A percentile compares a stretch with the other conserved stretches of the same genome.
These are phyloP conservation scores for Pythium diclinum DNA, from an alignment of 352 stramenopile genomes.

Conservation along the genomic window DNA sequence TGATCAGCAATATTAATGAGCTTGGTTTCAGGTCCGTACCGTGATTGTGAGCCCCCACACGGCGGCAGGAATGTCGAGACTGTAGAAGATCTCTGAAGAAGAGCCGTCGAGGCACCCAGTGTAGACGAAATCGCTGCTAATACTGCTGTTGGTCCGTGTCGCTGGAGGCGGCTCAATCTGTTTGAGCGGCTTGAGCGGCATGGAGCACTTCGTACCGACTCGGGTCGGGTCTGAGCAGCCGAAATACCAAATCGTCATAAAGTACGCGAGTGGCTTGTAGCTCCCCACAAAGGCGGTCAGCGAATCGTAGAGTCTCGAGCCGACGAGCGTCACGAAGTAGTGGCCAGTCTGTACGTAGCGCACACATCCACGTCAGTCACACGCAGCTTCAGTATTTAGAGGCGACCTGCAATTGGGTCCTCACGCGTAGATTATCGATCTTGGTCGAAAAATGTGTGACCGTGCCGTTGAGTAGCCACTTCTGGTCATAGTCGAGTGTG, in stretches of 20 bases:
- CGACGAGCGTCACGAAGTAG: slow-evolving; percentile 27
- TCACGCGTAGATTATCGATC: slow-evolving; percentile 28
- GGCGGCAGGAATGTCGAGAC: slow-evolving; percentile 17
- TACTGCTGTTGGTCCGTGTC: not conserved
- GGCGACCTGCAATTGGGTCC: not conserved
- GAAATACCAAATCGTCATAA: slow-evolving; percentile 28
- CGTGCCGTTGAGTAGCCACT: slow-evolving; percentile 20
- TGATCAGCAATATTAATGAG: not conserved
- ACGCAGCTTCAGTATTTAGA: not conserved
- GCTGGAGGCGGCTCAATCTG: slow-evolving; percentile 11
- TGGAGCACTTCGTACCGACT: slow-evolving; percentile 12
- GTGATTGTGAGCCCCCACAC: slow-evolving; percentile 27
- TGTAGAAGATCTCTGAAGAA: slow-evolving; percentile 16
- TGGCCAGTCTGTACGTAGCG: slow-evolving; percentile 11
- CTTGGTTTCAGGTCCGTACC: slow-evolving; percentile 11
- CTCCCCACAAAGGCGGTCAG: slow-evolving; percentile 27
- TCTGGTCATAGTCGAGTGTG: slow-evolving; percentile 24
- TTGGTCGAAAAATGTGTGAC: slow-evolving; percentile 13
- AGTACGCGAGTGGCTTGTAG: slow-evolving; percentile 22
- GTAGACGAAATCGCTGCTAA: slow-evolving; percentile 13
- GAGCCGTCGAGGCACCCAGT: slow-evolving; percentile 22
- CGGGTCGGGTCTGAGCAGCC: slow-evolving; percentile 24
- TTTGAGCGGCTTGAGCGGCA: slow-evolving; percentile 6
- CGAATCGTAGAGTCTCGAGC: slow-evolving; percentile 24
- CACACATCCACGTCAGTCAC: not conserved